phyloP scores from a whole-genome alignment of 768 basidiomycete species.

The Hortiboletus campestris region DNA sequence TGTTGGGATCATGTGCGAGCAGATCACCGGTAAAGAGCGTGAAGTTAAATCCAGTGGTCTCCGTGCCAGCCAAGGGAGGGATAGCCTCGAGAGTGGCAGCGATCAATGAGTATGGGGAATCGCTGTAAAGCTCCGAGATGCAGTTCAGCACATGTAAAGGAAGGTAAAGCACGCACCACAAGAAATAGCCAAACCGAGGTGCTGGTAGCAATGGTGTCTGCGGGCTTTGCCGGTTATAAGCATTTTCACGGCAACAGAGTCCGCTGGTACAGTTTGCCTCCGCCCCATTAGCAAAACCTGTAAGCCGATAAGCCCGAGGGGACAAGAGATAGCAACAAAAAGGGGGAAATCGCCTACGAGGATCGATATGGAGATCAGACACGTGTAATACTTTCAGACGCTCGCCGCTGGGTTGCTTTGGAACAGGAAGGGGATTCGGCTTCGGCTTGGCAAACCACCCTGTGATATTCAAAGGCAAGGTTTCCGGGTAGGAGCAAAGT shows the following conservation, averaged over 20 bases:
- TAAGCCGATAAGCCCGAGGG: neutral
- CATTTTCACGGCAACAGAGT: conserved; percentile 62
- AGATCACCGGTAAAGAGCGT: conserved; percentile 73
- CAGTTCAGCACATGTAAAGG: neutral
- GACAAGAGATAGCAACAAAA: neutral
- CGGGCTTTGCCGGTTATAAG: conserved; percentile 48
- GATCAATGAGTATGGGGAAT: conserved; percentile 61
- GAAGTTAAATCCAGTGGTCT: conserved; percentile 60
- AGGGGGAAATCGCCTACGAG: conserved; percentile 41
- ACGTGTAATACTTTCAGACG: conserved; percentile 71
- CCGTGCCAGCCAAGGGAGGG: conserved; percentile 61
- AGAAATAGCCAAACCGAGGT: conserved; percentile 64
- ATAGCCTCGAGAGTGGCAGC: conserved; percentile 64
- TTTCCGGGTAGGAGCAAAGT: conserved; percentile 55
- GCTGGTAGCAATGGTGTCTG: conserved; percentile 54
- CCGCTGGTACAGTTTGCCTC: conserved; percentile 72
- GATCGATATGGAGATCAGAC: conserved; percentile 78
- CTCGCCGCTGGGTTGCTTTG: conserved; percentile 59
- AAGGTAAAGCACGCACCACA: conserved; percentile 40
- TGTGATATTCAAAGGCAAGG: conserved; percentile 59
- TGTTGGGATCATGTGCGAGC: conserved; percentile 67
- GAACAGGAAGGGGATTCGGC: conserved; percentile 60
- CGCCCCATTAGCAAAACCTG: conserved; percentile 66
- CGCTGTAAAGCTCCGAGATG: conserved; percentile 36
- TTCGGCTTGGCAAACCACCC: conserved; percentile 78